Percentiles rank a stretch among this genome's conserved stretches.
Evolutionary conservation across 306 rosid species (phyloP).

Genomic region (Lathyrus aphaca): DNA sequence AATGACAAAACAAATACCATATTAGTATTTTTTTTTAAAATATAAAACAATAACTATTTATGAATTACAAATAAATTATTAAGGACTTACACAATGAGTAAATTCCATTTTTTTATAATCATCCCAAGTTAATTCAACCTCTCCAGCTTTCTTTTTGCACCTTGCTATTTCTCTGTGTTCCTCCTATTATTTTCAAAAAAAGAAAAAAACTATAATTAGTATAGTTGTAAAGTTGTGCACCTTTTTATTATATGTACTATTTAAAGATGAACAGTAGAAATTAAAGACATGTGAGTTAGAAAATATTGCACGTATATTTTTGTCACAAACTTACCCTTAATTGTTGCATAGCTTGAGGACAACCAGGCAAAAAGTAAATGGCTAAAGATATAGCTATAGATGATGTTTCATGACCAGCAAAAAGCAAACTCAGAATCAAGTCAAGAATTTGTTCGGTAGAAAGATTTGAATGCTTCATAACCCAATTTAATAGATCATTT

Average conservation of each 20-base stretch:
- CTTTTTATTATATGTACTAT: neutral
- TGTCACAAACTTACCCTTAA: slow-evolving; percentile 55
- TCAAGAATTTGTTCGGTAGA: slow-evolving; percentile 93
- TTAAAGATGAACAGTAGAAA: neutral
- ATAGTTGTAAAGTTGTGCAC: neutral
- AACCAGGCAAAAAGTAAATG: slow-evolving; percentile 68
- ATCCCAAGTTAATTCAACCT: slow-evolving; percentile 79
- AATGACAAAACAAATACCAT: neutral
- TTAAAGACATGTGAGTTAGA: neutral
- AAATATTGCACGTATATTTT: slow-evolving; percentile 16
- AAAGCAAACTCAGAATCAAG: slow-evolving; percentile 81
- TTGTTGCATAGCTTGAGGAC: slow-evolving; percentile 68
- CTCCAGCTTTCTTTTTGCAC: slow-evolving; percentile 65
- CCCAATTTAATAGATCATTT: slow-evolving; percentile 91
- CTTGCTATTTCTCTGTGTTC: slow-evolving; percentile 71
- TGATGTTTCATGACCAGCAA: slow-evolving; percentile 96
- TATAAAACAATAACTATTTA: neutral
- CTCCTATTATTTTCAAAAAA: slow-evolving; percentile 49
- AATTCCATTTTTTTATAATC: slow-evolving; percentile 94
- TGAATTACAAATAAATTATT: neutral
- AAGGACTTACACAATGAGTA: slow-evolving; percentile 82
- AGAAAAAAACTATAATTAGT: neutral
- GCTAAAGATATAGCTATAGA: slow-evolving; percentile 83
- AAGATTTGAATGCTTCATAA: slow-evolving; percentile 73
- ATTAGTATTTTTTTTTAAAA: neutral